Evolutionary conservation across 2,329 filamentous ascomycete species (phyloP), one percentile per base, ranked within the genome.

Genomic region (Beauveria varroae): DNA sequence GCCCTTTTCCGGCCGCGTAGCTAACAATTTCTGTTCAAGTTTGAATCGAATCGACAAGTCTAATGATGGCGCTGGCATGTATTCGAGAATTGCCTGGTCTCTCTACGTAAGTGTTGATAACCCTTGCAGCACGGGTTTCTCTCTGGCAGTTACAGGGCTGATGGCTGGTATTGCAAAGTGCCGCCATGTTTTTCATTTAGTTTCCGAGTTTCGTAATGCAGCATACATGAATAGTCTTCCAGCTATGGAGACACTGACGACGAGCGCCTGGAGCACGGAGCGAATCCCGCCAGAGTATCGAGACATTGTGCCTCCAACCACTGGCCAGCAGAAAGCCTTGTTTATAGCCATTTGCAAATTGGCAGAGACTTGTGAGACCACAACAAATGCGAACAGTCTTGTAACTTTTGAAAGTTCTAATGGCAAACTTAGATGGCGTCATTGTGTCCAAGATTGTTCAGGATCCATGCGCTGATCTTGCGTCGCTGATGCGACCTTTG

Each of bases 151-250:
- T 9, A 9, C 14, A 16, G 16, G 16, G 3, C 3, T 14, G 22
- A 20, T 37, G 6, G 14, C 30, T 43, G 3, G 40, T 47, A 3
- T 12, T 6, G 6, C 16, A 5, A 5, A 54, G 57, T 24, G 51
- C 30, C 58, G 58, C 30, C 51, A 55, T 20, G 20, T 54, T 2
- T 54, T 52, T 10, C 58, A 54, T 14, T 14, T 61, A 4, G 43
- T 55, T 5, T 49, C 58, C 18, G 49, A 61, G 22, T 61, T 54
- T 18, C 58, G 50, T 20, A 58, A 58, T 24, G 22, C 43, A 5
- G 34, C 46, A 9, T 47, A 50, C 28, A 9, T 58, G 16, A 49
- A 37, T 12, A 6, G 44, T 20, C 44, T 58, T 7, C 46, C 56
- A 5, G 20, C 7, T 3, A 26, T 58, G 43, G 18, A 58, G n/a